Evolutionary conservation across 495 filamentous ascomycete genomes (phyloP), one percentile per base, ranked within the genome.

Genomic region (Hyaloscypha finlandica): DNA sequence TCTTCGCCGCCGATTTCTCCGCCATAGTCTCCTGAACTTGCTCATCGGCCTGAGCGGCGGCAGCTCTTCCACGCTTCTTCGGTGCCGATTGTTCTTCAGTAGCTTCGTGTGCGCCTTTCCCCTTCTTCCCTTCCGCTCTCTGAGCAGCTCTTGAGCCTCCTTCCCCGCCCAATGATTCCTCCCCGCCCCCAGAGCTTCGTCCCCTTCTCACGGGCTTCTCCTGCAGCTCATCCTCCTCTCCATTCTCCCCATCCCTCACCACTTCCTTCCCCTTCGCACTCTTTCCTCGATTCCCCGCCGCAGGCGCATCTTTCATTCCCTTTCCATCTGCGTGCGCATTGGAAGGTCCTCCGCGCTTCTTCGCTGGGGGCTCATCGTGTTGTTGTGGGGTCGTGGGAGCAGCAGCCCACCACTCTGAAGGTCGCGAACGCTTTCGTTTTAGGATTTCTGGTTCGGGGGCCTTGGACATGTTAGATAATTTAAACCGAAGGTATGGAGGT

Each of bases 351-450:
- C 54, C 61, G 19, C 66, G 66, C 35, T 68, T 59, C 55, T 65
- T 62, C 30, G 29, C 20, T 19, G 59, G 35, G 4, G 48, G 20
- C 4, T 59, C 53, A 25, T 31, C 54, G 9, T 20, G 51, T 48
- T 57, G 32, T 61, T 66, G 65, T 57, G 57, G 61, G 22, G 58
- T 51, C 6, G 61, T 33, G 8, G 65, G 42, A 16, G 45, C 29
- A 25, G 52, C 68, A 31, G 59, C 63, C 71, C 71, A 73, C 58
- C 60, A 73, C 16, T 73, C 65, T 54, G 69, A 70, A 16, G 72
- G 72, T 45, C 63, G 64, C 9, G 66, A 69, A 14, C 72, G 69
- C 39, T 70, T 72, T 68, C 72, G 55, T 48, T 74, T 74, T 29
- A 66, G 54, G 16, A 59, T 31, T 45, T 54, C 61, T 19, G 42